Percentiles rank a stretch among this genome's conserved stretches.
Conservation (phyloP, 1,139 yeast species). For the Geotrichum phurueaensis region DNA sequence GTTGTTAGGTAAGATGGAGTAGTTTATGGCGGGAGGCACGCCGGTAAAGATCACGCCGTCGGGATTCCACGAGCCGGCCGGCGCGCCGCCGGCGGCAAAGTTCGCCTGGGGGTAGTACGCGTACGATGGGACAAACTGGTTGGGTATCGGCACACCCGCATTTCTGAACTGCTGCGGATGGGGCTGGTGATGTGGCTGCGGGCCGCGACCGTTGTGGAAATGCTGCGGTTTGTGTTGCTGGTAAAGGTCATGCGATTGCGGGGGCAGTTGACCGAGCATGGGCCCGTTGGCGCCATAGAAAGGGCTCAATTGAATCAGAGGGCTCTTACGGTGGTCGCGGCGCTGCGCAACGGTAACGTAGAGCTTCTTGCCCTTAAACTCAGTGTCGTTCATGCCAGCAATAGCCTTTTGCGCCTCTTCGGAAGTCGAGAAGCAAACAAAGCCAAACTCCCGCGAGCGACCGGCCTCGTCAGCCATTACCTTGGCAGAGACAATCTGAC, state of each 20-base stretch:
- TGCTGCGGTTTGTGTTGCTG: neutral
- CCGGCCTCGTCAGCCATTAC: conserved; percentile 87
- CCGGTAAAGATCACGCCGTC: neutral
- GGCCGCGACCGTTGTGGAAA: neutral
- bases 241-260: neutral
- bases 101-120: conserved; percentile 2
- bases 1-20: neutral
- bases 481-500: conserved; percentile 82
- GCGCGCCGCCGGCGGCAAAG: neutral
- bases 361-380: conserved; percentile 79
- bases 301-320: neutral
- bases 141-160: neutral
- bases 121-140: neutral
- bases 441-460: conserved; percentile 88
- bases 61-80: neutral
- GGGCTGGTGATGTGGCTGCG: neutral
- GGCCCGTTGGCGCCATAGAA: conserved; percentile 9
- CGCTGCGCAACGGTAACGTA: conserved; percentile 87
- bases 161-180: neutral
- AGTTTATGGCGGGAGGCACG: neutral
- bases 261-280: conserved; percentile 4
- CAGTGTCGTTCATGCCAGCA: conserved; percentile 84
- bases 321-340: conserved; percentile 65
- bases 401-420: conserved; percentile 92
- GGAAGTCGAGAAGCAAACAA: conserved; percentile 86